A percentile compares a stretch with the other conserved stretches of the same genome.
Conservation (phyloP, 768 basidiomycete genomes). For the Mycena latifolia region DNA sequence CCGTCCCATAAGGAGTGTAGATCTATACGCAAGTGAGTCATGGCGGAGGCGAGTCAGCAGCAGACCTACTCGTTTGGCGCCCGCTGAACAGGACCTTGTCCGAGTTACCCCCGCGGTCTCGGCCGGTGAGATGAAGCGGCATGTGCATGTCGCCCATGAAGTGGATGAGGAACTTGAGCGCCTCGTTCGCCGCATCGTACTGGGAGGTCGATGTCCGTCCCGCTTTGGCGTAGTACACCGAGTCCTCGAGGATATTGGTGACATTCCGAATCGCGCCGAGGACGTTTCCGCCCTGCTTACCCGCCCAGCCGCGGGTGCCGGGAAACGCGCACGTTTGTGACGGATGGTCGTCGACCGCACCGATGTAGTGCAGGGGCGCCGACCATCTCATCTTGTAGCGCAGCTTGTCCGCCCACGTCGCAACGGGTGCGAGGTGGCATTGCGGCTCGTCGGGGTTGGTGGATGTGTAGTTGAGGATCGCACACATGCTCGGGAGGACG, state of each 20-base stretch:
- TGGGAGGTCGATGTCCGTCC: constrained; percentile 37
- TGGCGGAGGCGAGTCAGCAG: background rate
- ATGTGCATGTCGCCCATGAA: constrained; percentile 95
- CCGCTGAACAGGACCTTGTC: constrained; percentile 81
- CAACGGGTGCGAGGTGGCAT: constrained; percentile 89
- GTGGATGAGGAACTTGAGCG: constrained; percentile 93
- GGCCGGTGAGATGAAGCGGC: constrained; percentile 91
- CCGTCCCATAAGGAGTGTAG: constrained; percentile 93
- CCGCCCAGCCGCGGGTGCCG: constrained; percentile 81
- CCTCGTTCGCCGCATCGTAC: constrained; percentile 70
- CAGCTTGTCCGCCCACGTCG: constrained; percentile 89
- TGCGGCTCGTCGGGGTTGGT: constrained; percentile 51
- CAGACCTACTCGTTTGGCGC: constrained; percentile 72
- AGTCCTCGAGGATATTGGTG: constrained; percentile 67
- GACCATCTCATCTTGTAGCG: constrained; percentile 79
- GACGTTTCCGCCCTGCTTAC: constrained; percentile 67
- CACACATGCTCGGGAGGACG: constrained; percentile 74
- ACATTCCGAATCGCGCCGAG: constrained; percentile 85
- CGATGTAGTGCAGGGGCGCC: constrained; percentile 80
- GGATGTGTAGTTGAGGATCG: constrained; percentile 70
- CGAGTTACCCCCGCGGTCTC: constrained; percentile 92
- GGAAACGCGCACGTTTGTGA: constrained; percentile 82
- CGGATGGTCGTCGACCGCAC: constrained; percentile 83
- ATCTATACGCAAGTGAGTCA: constrained; percentile 52
- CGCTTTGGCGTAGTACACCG: constrained; percentile 27